Evolutionary conservation across 192 early-diverging fungal genomes (phyloP), one percentile per base, ranked within the genome.

Genomic region (Chytriomyces sp.): DNA sequence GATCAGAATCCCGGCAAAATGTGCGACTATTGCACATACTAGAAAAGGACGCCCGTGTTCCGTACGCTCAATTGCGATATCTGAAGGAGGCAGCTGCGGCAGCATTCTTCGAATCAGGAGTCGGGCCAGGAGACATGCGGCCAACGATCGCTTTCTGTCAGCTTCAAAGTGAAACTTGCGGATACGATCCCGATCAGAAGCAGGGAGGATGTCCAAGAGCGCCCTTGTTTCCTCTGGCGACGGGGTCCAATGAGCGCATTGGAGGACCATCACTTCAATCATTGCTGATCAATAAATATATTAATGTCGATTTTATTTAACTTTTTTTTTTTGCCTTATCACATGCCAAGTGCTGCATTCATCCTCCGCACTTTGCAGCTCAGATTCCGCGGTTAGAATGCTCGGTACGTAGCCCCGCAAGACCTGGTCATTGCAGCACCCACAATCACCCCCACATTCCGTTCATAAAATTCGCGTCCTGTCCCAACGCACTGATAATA

Each of bases 11-110:
- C 45, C 24, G 43, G 61, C 20, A 6, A 64, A 16, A 7, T 35
- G 7, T 46, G 61, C 20, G 2, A 13, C 53, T 57, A 20, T n/a
- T 5, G 20, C 28, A 62, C 61, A 43, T 45, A 74, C 72, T 7
- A 74, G 72, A 43, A 45, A 74, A 8, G 72, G 72, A 5, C 60
- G 4, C 20, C 72, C 72, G 46, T n/a, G n/a, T 10, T 62, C 72
- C 16, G 60, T 63, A 11, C 72, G 57, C 23, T 61, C 72, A 45
- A 74, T 61, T 6, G 43, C 57, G 8, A 74, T 46, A 23, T 62
- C 45, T 7, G 16, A 9, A 20, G 46, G 18, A 9, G 59, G 9
- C 9, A 45, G 43, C 7, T 63, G 28, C 8, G 72, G 61, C 10
- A 63, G 24, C 7, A 63, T 28, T 6, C 16, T 23, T 20, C 59